Evolutionary conservation across 2,329 filamentous ascomycete species (phyloP).

Genomic region (Zarea fungicola): DNA sequence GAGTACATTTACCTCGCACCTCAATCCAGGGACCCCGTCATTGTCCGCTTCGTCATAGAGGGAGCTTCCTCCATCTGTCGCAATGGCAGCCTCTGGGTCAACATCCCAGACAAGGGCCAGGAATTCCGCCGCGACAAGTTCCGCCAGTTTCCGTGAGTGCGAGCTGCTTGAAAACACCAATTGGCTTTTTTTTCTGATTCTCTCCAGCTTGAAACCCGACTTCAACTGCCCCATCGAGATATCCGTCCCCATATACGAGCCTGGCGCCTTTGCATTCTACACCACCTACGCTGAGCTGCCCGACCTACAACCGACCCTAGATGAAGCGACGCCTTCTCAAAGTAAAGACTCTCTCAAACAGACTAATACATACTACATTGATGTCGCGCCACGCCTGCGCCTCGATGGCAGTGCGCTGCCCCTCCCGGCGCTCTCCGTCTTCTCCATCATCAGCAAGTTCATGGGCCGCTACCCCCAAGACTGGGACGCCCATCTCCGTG

Average conservation of each 20-base stretch:
- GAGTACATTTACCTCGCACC: slow-evolving; percentile 90
- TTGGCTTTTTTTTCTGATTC: slow-evolving; percentile 1
- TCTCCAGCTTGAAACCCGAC: slow-evolving; percentile 70
- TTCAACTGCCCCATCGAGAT: slow-evolving; percentile 92
- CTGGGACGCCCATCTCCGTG: slow-evolving; percentile 83
- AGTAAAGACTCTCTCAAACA: slow-evolving; percentile 48
- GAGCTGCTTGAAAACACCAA: neutral
- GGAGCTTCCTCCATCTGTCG: slow-evolving; percentile 94
- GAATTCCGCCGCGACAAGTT: slow-evolving; percentile 76
- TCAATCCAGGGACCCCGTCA: slow-evolving; percentile 65
- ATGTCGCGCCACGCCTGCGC: slow-evolving; percentile 77
- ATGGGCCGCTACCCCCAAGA: slow-evolving; percentile 89
- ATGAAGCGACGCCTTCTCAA: slow-evolving; percentile 17
- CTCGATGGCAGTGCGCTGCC: slow-evolving; percentile 72
- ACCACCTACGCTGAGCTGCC: slow-evolving; percentile 87
- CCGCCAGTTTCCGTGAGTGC: slow-evolving; percentile 77
- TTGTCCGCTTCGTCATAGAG: slow-evolving; percentile 83
- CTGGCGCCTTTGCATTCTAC: slow-evolving; percentile 92
- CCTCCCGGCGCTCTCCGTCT: slow-evolving; percentile 80
- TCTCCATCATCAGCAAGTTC: slow-evolving; percentile 95
- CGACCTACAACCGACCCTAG: slow-evolving; percentile 40
- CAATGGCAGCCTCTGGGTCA: slow-evolving; percentile 93
- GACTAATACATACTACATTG: slow-evolving; percentile 83
- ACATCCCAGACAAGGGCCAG: slow-evolving; percentile 74
- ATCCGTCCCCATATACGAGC: slow-evolving; percentile 74